Percentiles rank a stretch among this genome's conserved stretches.
Conservation (phyloP, 345 rosid species). For the Melaleuca quinquenervia region DNA sequence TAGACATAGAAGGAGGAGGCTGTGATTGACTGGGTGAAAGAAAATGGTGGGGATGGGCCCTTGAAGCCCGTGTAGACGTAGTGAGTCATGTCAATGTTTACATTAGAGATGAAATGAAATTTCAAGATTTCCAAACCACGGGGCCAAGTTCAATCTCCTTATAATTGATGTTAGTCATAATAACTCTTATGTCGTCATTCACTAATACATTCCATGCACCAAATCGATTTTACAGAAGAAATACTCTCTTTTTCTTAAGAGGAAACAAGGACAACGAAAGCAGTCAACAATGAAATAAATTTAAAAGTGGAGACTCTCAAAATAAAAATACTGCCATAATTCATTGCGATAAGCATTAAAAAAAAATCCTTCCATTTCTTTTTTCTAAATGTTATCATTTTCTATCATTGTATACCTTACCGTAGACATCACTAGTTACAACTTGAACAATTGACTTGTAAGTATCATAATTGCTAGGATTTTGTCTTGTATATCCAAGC, state of each 20-base stretch:
- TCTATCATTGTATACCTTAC: no score
- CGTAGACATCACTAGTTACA: no score
- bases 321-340: neutral
- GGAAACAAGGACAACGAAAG: neutral
- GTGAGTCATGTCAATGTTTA: neutral
- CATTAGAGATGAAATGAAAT: neutral
- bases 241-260: neutral
- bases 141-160: neutral
- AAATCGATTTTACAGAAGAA: neutral
- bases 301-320: neutral
- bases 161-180: neutral
- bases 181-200: neutral
- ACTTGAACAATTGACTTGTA: no score
- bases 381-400: no score
- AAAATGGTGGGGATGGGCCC: neutral
- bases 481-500: no score
- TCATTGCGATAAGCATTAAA: no score
- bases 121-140: neutral
- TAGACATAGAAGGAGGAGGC: neutral
- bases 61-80: no score
- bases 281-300: neutral
- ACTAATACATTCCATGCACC: neutral
- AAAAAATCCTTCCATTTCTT: no score
- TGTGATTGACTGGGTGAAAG: neutral
- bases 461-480: no score